Base-by-base conservation (phyloP, 2,329 filamentous ascomycete genomes). In the Pezicula carpinea region DNA sequence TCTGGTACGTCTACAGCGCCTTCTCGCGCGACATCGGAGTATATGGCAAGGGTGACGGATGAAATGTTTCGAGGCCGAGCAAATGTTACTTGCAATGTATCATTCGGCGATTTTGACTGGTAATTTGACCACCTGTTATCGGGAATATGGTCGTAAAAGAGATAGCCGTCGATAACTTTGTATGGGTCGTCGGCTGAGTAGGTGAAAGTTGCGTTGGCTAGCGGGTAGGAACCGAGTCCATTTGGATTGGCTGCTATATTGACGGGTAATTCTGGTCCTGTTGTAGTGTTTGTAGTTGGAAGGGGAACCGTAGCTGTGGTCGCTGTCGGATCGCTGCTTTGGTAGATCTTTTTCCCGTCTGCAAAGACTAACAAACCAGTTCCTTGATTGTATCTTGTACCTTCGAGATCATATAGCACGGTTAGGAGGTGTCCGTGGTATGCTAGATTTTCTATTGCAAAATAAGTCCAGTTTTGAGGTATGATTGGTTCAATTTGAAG, bases 371-470 rank as follows among this genome's bases (percentile, higher is more conserved):
- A 62, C 29, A 73, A 52, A 1, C 69, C 70, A 14, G 47, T 52
- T 3, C 60, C 63, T 18, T 54, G 53, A 3, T 56, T 55, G 48
- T 73, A 73, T 40, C 63, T 61, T 1, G 59, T 59, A 2, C 69
- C 70, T 23, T 64, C 53, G 18, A 60, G 50, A 45, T 73, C 70
- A 55, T 68, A 73, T 4, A 72, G 49, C 5, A 72, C 50, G 0
- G 68, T 67, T 17, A 73, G 50, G 13, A 67, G 59, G 43, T 66
- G 66, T 4, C 70, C 69, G 45, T 72, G 70, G 45, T 73, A 73
- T 1, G 66, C 49, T 2, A 70, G 51, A 31, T 70, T 69, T 47
- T 73, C 70, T 3, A 72, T 55, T 1, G 64, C 67, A 50, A 71
- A 72, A 48, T 72, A 68, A 11, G 40, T 48, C 51, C 51, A 53